Evolutionary conservation across 2,329 filamentous ascomycete species (phyloP).

Genomic region (Fusarium humuli): DNA sequence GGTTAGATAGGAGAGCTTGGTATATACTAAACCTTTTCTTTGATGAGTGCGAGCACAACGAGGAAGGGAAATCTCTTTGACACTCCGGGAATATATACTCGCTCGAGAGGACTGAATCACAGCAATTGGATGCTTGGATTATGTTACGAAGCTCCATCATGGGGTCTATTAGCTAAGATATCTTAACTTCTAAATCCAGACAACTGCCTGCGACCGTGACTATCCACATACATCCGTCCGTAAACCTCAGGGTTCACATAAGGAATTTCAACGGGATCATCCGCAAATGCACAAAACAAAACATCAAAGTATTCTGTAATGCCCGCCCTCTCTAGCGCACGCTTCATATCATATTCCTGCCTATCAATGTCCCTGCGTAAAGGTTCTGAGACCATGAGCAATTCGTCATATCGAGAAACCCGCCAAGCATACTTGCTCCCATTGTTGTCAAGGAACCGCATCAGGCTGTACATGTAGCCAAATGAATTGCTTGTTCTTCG

Average conservation of each 20-base stretch:
- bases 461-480: conserved; percentile 2
- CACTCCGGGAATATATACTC: background rate
- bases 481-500: background rate
- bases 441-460: background rate
- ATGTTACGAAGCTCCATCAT: background rate
- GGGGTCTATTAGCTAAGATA: background rate
- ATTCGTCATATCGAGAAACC: background rate
- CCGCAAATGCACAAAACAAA: background rate
- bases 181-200: background rate
- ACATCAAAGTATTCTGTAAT: background rate
- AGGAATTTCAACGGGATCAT: background rate
- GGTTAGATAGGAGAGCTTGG: background rate
- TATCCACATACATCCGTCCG: background rate
- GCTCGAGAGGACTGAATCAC: background rate
- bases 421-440: background rate
- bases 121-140: background rate
- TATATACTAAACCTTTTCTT: background rate
- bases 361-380: background rate
- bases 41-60: background rate
- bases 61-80: background rate
- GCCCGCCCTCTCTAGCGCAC: background rate
- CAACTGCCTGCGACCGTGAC: background rate
- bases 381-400: background rate
- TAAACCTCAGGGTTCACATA: background rate
- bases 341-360: background rate